Conservation (phyloP, 2,329 filamentous ascomycete species). For the Talaromyces sp. region DNA sequence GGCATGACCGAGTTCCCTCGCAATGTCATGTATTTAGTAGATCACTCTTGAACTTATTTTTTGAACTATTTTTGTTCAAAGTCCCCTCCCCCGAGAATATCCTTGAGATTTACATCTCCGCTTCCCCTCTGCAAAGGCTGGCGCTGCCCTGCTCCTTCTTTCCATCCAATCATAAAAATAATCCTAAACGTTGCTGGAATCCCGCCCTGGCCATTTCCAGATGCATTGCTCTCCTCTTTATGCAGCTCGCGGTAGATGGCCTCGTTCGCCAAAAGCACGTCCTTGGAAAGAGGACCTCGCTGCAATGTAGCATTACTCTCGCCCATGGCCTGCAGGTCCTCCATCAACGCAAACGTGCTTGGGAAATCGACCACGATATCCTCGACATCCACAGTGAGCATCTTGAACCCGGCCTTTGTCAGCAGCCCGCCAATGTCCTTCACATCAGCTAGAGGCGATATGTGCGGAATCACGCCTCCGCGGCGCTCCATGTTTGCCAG, state of each 20-base stretch:
- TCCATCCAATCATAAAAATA: slow-evolving; percentile 99
- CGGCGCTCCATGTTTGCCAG: slow-evolving; percentile 84
- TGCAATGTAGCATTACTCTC: slow-evolving; percentile 85
- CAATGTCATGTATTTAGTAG: neutral
- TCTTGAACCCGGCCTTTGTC: slow-evolving; percentile 83
- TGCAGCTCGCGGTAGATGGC: slow-evolving; percentile 86
- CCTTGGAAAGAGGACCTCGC: slow-evolving; percentile 70
- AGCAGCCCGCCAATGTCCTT: slow-evolving; percentile 84
- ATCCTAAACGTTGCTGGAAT: slow-evolving; percentile 89
- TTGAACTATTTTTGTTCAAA: slow-evolving; percentile 18
- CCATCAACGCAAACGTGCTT: slow-evolving; percentile 83
- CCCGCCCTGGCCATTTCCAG: slow-evolving; percentile 42
- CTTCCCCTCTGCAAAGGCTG: slow-evolving; percentile 79
- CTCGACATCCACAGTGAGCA: slow-evolving; percentile 94
- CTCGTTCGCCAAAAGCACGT: slow-evolving; percentile 82
- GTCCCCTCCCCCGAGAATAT: slow-evolving; percentile 58
- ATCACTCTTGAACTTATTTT: slow-evolving; percentile 6
- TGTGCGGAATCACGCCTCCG: slow-evolving; percentile 86
- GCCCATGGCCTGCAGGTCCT: slow-evolving; percentile 92
- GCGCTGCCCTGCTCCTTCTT: slow-evolving; percentile 72
- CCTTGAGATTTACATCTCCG: slow-evolving; percentile 82
- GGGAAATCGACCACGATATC: slow-evolving; percentile 96
- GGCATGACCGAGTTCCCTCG: neutral
- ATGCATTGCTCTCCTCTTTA: slow-evolving; percentile 57
- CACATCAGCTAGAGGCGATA: slow-evolving; percentile 88